phyloP scores from a whole-genome alignment of 371 early-diverging fungal genomes.

The Circinella minor region DNA sequence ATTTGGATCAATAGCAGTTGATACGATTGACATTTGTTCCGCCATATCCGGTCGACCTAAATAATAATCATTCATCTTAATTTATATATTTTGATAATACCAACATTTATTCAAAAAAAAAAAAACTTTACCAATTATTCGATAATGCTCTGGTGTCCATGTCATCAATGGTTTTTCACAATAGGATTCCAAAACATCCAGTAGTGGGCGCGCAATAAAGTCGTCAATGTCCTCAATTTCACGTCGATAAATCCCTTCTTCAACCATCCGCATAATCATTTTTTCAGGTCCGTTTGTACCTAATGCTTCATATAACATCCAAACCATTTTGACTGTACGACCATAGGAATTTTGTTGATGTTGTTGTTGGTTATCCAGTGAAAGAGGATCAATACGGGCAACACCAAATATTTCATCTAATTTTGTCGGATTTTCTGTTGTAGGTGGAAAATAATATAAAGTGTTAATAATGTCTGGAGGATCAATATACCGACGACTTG shows the following conservation, averaged over 20 bases:
- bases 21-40: slow-evolving; percentile 37
- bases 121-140: slow-evolving; percentile 46
- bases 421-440: background rate
- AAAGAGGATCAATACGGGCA: slow-evolving; percentile 8
- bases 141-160: slow-evolving; percentile 51
- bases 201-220: slow-evolving; percentile 51
- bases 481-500: slow-evolving; percentile 22
- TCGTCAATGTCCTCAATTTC: slow-evolving; percentile 52
- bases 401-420: slow-evolving; percentile 23
- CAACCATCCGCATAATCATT: slow-evolving; percentile 32
- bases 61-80: background rate
- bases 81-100: background rate
- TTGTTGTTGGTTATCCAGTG: background rate
- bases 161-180: slow-evolving; percentile 39
- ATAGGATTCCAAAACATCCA: slow-evolving; percentile 45
- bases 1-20: slow-evolving; percentile 1
- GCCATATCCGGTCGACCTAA: slow-evolving; percentile 68
- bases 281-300: slow-evolving; percentile 6
- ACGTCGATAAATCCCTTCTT: slow-evolving; percentile 25
- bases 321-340: slow-evolving; percentile 19
- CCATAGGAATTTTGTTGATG: slow-evolving; percentile 9
- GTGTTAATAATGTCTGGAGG: slow-evolving; percentile 15
- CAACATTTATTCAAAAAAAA: background rate
- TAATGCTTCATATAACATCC: slow-evolving; percentile 21
- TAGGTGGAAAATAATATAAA: slow-evolving; percentile 18